These are phyloP conservation scores for Tetrapyrgos nigripes DNA, from an alignment of 1,284 basidiomycete species.

Conservation along the genomic window DNA sequence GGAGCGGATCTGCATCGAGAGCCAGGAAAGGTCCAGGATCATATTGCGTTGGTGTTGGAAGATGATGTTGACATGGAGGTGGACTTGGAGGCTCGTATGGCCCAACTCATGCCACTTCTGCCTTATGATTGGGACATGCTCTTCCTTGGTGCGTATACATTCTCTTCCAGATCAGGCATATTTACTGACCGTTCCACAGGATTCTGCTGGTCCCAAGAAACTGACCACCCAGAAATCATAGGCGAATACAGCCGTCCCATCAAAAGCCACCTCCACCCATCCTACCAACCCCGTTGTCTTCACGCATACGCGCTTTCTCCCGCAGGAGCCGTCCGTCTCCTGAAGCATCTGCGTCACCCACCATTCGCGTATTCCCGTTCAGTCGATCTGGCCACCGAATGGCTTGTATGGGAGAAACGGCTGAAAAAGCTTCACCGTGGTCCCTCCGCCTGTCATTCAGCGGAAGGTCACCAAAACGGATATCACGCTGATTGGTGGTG, in stretches of 20 bases:
- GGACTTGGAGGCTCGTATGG: conserved; percentile 3
- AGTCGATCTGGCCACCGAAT: conserved; percentile 6
- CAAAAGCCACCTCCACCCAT: conserved; percentile 7
- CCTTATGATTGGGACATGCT: conserved; percentile 14
- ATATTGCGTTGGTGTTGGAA: conserved; percentile 7
- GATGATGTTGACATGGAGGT: conserved; percentile 14
- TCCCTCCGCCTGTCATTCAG: conserved; percentile 5
- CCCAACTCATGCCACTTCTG: background rate
- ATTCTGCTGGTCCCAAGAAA: conserved; percentile 11
- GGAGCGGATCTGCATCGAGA: background rate
- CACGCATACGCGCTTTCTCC: conserved; percentile 11
- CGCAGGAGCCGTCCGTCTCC: conserved; percentile 8
- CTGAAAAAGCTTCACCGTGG: conserved; percentile 9
- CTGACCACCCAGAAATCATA: background rate
- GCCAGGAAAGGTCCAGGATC: conserved; percentile 1
- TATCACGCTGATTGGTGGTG: conserved; percentile 8
- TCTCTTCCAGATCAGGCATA: background rate
- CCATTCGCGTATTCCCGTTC: conserved; percentile 6
- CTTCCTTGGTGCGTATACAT: background rate
- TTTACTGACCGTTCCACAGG: background rate
- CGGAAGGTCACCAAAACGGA: conserved; percentile 8
- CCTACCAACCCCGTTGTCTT: conserved; percentile 10
- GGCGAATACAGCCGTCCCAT: conserved; percentile 1
- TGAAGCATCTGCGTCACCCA: conserved; percentile 4
- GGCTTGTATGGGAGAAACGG: conserved; percentile 7